phyloP scores from a whole-genome alignment of 2,329 filamentous ascomycete genomes.

The Drechslerella coelobrocha region DNA sequence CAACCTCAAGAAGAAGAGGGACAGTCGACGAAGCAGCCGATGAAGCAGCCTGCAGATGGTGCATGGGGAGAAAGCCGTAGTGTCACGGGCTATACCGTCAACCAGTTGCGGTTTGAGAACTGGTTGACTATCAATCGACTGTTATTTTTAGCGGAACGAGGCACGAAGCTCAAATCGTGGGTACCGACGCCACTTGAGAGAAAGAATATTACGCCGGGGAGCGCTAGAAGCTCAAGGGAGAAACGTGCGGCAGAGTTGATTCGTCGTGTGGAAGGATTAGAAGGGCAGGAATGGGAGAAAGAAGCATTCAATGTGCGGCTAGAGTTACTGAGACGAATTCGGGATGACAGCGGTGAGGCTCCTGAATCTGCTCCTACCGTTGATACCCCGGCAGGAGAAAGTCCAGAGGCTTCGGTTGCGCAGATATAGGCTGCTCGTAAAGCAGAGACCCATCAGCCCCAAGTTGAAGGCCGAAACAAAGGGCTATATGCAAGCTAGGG shows the following conservation, averaged over 20 bases:
- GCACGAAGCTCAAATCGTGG: not conserved
- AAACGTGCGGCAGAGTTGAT: not conserved
- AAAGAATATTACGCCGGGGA: constrained; percentile 7
- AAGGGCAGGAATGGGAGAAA: constrained; percentile 23
- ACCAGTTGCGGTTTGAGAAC: constrained; percentile 62
- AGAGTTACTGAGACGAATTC: not conserved
- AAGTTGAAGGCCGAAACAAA: too few relatives aligned
- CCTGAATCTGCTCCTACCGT: too few relatives aligned
- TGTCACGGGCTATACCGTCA: constrained; percentile 59
- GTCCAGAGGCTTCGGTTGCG: too few relatives aligned
- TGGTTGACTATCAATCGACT: constrained; percentile 63
- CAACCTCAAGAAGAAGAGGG: not conserved
- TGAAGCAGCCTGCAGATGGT: constrained; percentile 7
- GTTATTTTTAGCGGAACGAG: constrained; percentile 58
- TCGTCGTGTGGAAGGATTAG: constrained; percentile 15
- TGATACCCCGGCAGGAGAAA: too few relatives aligned
- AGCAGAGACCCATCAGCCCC: too few relatives aligned
- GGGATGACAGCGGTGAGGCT: too few relatives aligned
- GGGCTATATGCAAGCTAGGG: too few relatives aligned
- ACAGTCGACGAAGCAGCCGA: constrained; percentile 17
- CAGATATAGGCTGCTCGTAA: too few relatives aligned
- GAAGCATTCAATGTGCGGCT: not conserved
- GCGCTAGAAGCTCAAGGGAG: constrained; percentile 20
- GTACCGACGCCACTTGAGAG: constrained; percentile 3
- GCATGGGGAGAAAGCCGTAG: constrained; percentile 31